Conservation (phyloP, 495 filamentous ascomycete species). For the Penicillium arizonense region DNA sequence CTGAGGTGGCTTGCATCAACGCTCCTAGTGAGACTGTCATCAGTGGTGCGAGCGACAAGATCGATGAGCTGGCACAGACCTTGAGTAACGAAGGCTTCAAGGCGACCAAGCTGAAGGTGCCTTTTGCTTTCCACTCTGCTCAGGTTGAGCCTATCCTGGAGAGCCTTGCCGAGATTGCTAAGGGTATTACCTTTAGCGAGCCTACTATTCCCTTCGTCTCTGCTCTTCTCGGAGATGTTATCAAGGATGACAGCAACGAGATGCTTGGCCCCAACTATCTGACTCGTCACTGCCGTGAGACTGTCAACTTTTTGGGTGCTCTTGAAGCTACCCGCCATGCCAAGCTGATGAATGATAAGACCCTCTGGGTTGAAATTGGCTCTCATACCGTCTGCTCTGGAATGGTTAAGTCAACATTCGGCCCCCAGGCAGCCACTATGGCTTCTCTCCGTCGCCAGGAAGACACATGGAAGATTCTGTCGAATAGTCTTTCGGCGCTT, state of each 20-base stretch:
- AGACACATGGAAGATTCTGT: slow-evolving; percentile 64
- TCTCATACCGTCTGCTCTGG: slow-evolving; percentile 66
- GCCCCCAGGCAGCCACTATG: slow-evolving; percentile 52
- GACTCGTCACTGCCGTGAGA: slow-evolving; percentile 61
- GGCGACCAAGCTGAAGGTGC: slow-evolving; percentile 66
- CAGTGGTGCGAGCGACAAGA: slow-evolving; percentile 43
- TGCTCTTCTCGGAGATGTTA: slow-evolving; percentile 60
- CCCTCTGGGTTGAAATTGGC: slow-evolving; percentile 62
- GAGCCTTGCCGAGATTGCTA: slow-evolving; percentile 59
- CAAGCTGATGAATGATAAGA: slow-evolving; percentile 44
- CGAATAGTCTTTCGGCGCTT: slow-evolving; percentile 56
- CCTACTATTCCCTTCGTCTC: slow-evolving; percentile 72
- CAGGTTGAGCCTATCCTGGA: slow-evolving; percentile 78
- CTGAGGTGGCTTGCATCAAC: slow-evolving; percentile 55
- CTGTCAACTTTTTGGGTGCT: slow-evolving; percentile 71
- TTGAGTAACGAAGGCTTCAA: slow-evolving; percentile 59
- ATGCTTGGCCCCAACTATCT: slow-evolving; percentile 61
- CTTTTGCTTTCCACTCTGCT: slow-evolving; percentile 78
- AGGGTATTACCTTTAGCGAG: slow-evolving; percentile 55
- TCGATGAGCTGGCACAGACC: slow-evolving; percentile 56
- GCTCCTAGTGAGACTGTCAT: slow-evolving; percentile 50
- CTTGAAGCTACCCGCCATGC: slow-evolving; percentile 53
- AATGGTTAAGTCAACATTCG: slow-evolving; percentile 69
- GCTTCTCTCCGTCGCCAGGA: slow-evolving; percentile 57
- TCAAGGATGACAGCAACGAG: slow-evolving; percentile 50